Percentiles rank a stretch among this genome's conserved stretches.
phyloP scores from a whole-genome alignment of 2,329 filamentous ascomycete species.

The Pseudogymnoascus sp. region DNA sequence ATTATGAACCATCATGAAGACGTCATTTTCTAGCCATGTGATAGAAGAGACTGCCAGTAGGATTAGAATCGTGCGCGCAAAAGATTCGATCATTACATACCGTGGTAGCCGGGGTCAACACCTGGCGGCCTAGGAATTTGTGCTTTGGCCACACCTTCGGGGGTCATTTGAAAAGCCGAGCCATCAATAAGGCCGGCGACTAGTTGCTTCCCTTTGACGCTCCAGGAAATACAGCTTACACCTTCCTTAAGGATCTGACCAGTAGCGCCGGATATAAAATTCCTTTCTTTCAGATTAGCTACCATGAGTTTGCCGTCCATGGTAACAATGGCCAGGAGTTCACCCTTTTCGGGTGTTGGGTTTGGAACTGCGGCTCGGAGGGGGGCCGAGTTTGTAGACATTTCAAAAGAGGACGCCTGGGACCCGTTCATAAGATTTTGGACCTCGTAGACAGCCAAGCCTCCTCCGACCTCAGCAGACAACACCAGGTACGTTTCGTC shows the following conservation, averaged over 20 bases:
- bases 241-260: conserved; percentile 64
- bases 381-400: conserved; percentile 68
- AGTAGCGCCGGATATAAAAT: conserved; percentile 50
- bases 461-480: conserved; percentile 73
- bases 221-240: conserved; percentile 86
- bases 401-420: conserved; percentile 63
- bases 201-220: conserved; percentile 84
- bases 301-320: conserved; percentile 75
- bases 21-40: conserved; percentile 80
- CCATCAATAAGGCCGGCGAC: conserved; percentile 81
- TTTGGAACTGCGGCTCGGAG: conserved; percentile 75
- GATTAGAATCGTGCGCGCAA: not conserved
- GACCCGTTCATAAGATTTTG: conserved; percentile 59
- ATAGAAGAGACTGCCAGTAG: conserved; percentile 63
- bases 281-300: conserved; percentile 67
- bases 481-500: conserved; percentile 80
- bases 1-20: conserved; percentile 77
- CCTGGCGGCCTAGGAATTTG: conserved; percentile 71
- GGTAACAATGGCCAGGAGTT: conserved; percentile 76
- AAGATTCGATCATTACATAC: conserved; percentile 40
- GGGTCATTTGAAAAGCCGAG: conserved; percentile 74
- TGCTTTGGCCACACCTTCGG: conserved; percentile 69
- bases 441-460: conserved; percentile 77
- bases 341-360: conserved; percentile 64
- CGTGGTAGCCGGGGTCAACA: conserved; percentile 57